Conservation (phyloP, 2,329 filamentous ascomycete species). For the Aspergillus jensenii region DNA sequence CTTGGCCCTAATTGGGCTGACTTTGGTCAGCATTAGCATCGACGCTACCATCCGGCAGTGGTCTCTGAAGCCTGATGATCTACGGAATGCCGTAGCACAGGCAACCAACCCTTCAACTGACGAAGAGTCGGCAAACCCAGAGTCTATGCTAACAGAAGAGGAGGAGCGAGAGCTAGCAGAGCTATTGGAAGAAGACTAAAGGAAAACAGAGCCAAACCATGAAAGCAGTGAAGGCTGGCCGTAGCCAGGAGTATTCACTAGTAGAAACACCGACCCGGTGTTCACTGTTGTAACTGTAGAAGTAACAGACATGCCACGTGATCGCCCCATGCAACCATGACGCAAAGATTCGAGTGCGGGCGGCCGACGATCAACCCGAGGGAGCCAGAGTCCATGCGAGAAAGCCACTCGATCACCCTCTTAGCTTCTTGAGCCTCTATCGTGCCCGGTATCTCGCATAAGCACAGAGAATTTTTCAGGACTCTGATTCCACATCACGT, state of each 20-base stretch:
- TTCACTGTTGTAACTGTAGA: too few species aligned
- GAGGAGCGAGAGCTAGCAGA: slow-evolving; percentile 92
- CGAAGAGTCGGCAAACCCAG: slow-evolving; percentile 47
- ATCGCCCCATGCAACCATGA: slow-evolving; percentile 10
- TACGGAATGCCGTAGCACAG: slow-evolving; percentile 58
- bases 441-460: neutral
- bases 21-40: slow-evolving; percentile 78
- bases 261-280: neutral
- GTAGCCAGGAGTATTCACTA: neutral
- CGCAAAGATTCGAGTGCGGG: slow-evolving; percentile 9
- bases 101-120: slow-evolving; percentile 44
- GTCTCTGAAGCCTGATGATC: slow-evolving; percentile 65
- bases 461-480: neutral
- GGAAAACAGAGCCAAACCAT: neutral
- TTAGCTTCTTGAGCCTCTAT: slow-evolving; percentile 5
- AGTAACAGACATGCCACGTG: neutral
- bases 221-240: neutral
- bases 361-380: slow-evolving; percentile 6
- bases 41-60: slow-evolving; percentile 86
- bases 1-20: slow-evolving; percentile 60
- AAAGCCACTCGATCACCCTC: neutral
- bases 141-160: slow-evolving; percentile 71
- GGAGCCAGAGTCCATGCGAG: slow-evolving; percentile 1
- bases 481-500: neutral
- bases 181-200: slow-evolving; percentile 71